A percentile compares a stretch with the other conserved stretches of the same genome.
phyloP scores from a whole-genome alignment of 306 rosid species.

The Quercus engelmannii region DNA sequence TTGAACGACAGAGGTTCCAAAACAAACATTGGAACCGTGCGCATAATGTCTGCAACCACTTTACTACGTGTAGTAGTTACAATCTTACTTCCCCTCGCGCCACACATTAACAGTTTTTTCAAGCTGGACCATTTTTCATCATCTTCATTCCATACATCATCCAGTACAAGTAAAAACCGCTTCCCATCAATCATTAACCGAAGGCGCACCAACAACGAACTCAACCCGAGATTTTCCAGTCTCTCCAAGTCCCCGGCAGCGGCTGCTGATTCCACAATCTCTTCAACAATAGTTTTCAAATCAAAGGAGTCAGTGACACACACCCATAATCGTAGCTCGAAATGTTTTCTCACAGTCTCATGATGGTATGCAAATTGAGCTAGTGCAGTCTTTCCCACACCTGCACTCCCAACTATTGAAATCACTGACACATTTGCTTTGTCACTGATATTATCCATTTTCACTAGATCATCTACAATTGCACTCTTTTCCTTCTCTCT shows the following conservation, averaged over 20 bases:
- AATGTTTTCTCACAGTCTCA: background rate
- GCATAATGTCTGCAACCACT: conserved; percentile 9
- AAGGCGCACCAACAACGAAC: background rate
- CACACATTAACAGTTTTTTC: conserved; percentile 18
- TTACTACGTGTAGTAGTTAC: conserved; percentile 30
- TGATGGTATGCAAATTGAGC: conserved; percentile 37
- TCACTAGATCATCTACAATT: background rate
- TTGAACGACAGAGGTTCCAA: conserved; percentile 15
- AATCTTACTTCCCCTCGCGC: conserved; percentile 31
- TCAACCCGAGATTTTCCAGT: too few species aligned
- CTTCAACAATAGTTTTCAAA: too few species aligned
- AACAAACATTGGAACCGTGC: background rate
- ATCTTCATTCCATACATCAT: conserved; percentile 39
- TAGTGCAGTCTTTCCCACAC: conserved; percentile 50
- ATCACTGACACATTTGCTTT: conserved; percentile 21
- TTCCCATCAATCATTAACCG: conserved; percentile 18
- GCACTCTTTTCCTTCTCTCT: conserved; percentile 22
- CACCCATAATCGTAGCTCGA: conserved; percentile 1
- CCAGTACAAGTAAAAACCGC: conserved; percentile 37
- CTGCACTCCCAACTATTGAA: conserved; percentile 43
- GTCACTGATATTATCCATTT: too few species aligned
- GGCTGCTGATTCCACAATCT: too few species aligned
- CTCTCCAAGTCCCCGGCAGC: too few species aligned
- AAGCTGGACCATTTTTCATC: conserved; percentile 14
- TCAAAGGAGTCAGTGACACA: too few species aligned